Base-by-base conservation (phyloP, 345 rosid species). In the Crucihimalaya himalaica region DNA sequence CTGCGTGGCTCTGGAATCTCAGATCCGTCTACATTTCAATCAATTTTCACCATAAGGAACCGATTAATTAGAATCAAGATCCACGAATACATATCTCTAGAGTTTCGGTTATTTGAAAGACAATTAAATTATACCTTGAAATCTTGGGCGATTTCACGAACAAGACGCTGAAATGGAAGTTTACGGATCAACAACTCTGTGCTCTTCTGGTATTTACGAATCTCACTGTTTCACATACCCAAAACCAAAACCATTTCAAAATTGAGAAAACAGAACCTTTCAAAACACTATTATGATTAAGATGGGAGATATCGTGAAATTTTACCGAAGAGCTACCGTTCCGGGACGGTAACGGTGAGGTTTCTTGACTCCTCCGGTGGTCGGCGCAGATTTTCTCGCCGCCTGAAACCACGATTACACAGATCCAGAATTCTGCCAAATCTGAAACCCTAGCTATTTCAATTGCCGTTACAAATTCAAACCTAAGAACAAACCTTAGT, bases 1-100 rank as follows among this genome's bases (percentile, higher is more conserved):
- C 92, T 0, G 96, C 92, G 47, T 86, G 88, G 74, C 92, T 89
- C 83, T 89, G 89, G 85, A 89, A 89, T 69, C 90, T 83, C 83
- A 87, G 46, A 67, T 89, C 92, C 51, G 86, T 86, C 90, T 78
- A 71, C 47, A 65, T 4, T 15, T 6, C n/a, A n/a, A 25, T 47
- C 47, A 59, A 52, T 5, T 5, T 13, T 13, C 29, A 12, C 12
- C 39, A 50, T 5, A 31, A 27, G 25, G 25, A 27, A 27, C 28
- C 25, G 25, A 23, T 23, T 23, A 23, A 23, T 23, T 23, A 31
- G 37, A 32, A 40, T 14, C 19, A 6, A 43, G 1, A 2, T 5
- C 18, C 6, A 1, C 16, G 15, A 39, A 14, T 14, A 11, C 16
- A 14, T 40, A 42, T 42, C 2, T 10, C 7, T 31, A 57, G n/a